Percentiles rank a stretch among this genome's conserved stretches.
Evolutionary conservation across 176 grass and related monocot genomes (phyloP).

Genomic region (Eragrostis curvula): DNA sequence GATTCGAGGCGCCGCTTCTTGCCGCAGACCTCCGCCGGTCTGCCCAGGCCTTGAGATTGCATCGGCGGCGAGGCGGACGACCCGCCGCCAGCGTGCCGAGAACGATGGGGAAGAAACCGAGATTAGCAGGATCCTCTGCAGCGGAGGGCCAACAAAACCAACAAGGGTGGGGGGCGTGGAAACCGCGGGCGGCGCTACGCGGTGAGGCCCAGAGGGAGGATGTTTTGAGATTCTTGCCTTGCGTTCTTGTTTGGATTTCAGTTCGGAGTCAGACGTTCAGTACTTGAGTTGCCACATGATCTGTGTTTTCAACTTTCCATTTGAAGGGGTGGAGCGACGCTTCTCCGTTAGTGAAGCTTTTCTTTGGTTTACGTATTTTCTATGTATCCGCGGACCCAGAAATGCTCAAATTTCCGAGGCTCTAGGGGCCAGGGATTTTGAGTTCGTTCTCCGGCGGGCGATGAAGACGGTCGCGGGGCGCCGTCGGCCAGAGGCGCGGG

Average conservation of each 20-base stretch:
- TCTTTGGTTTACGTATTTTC: no score
- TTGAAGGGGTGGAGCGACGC: neutral
- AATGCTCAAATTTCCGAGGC: no score
- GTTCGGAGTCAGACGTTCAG: neutral
- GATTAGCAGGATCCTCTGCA: neutral
- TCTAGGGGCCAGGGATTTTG: no score
- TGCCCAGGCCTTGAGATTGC: constrained; percentile 46
- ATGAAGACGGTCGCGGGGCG: no score
- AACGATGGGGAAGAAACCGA: neutral
- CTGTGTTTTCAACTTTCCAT: neutral
- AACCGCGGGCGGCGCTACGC: no score
- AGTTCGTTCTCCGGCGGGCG: no score
- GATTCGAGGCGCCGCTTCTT: constrained; percentile 57
- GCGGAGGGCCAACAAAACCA: neutral
- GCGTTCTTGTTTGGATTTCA: neutral
- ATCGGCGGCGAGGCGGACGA: constrained; percentile 45
- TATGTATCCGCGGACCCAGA: no score
- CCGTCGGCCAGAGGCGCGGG: no score
- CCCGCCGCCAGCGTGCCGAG: constrained; percentile 2
- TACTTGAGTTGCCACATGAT: neutral
- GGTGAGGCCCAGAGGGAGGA: no score
- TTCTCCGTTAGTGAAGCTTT: no score
- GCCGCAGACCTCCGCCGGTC: constrained; percentile 28
- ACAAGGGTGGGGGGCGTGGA: no score
- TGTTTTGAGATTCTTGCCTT: no score